Conservation (phyloP, 306 rosid genomes). For the Quercus engelmannii region DNA sequence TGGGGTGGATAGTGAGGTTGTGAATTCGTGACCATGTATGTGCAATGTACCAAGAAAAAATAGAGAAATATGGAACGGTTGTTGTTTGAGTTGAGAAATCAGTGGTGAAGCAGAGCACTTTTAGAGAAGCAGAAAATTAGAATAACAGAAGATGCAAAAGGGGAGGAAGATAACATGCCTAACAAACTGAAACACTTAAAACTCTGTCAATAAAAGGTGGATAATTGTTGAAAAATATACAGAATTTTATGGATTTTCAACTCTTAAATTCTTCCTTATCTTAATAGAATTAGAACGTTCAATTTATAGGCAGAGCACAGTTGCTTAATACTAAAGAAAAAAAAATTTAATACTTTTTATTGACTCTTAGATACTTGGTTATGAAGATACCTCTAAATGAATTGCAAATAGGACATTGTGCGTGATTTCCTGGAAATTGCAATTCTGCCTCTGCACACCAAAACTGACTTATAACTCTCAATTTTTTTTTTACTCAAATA, state of each 20-base stretch:
- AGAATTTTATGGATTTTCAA: not conserved
- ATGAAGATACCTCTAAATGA: not conserved
- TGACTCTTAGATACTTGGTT: not conserved
- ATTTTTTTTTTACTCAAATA: not conserved
- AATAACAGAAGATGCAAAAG: not conserved
- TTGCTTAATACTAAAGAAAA: too few relatives aligned
- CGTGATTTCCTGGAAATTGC: not conserved
- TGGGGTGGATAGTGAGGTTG: too few relatives aligned
- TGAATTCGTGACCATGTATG: too few relatives aligned
- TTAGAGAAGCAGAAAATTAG: not conserved
- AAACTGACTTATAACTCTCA: not conserved
- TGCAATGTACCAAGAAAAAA: too few relatives aligned
- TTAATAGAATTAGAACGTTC: not conserved
- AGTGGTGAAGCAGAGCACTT: not conserved
- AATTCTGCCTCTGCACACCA: not conserved
- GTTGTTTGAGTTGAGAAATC: not conserved
- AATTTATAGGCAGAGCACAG: too few relatives aligned
- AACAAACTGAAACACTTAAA: not conserved
- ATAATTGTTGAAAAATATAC: not conserved
- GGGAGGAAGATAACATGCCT: not conserved
- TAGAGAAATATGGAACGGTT: too few relatives aligned
- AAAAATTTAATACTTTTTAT: too few relatives aligned
- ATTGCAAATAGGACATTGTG: not conserved
- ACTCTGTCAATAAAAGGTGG: not conserved
- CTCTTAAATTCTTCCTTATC: not conserved